Evolutionary conservation across 371 early-diverging fungal genomes (phyloP), one percentile per base, ranked within the genome.

Genomic region (Mucor lusitanicus): DNA sequence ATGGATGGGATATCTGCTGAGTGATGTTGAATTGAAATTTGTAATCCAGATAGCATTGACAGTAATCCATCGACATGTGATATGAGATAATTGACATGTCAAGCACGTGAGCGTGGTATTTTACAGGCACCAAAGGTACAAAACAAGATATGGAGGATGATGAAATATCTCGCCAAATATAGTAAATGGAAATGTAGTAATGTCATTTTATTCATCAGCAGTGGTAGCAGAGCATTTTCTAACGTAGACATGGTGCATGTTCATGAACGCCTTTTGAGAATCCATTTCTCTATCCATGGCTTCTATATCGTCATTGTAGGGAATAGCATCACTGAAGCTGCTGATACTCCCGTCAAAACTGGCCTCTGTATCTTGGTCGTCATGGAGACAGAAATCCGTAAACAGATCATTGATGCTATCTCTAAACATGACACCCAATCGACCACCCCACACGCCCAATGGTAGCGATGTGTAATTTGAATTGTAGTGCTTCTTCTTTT

Each of bases 381-480:
- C 50, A 66, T 8, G 67, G 39, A 21, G 50, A 56, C 63, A 72
- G 13, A 61, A 61, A 32, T 62, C 56, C 11, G 30, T 65, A 13
- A 74, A 70, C 23, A 81, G 53, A 44, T 67, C 67, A 37, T 71
- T 60, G 6, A 79, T 54, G 58, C 75, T 76, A 30, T 82, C 79
- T 30, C 72, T 61, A 58, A 79, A 79, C 65, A 82, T 74, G 33
- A 79, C 77, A 4, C 82, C 82, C 21, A 82, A 39, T 37, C 69
- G 59, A 13, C 82, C 82, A n/a, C 76, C 82, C 82, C 82, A 82
- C 11, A 70, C 57, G 1, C 82, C 82, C 12, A 82, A 35, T 3
- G 82, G 82, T 35, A 82, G 32, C 8, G 82, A 82, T 3, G 62
- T 72, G 33, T 82, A 77, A 30, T 70, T 73, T n/a, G 66, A 59